Conservation (phyloP, 345 rosid species). For the Citrus sp. region DNA sequence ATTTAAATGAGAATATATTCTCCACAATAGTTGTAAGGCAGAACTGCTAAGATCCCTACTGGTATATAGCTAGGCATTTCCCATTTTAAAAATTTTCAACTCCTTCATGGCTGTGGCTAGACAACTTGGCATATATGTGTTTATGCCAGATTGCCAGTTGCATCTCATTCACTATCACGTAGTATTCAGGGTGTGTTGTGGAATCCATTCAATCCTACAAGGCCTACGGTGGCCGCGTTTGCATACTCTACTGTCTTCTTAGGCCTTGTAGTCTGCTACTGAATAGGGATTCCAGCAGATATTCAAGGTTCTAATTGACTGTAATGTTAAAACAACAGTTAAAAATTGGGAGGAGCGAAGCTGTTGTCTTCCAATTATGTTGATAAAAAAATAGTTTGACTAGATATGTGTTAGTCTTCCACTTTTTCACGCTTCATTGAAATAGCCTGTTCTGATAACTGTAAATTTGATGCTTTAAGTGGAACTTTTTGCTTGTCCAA, state of each 20-base stretch:
- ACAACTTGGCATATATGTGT: neutral
- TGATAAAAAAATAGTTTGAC: neutral
- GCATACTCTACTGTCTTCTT: neutral
- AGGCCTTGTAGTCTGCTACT: neutral
- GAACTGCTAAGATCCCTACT: neutral
- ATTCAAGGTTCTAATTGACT: slow-evolving; percentile 1
- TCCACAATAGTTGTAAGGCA: neutral
- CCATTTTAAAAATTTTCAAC: neutral
- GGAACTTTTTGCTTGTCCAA: slow-evolving; percentile 16
- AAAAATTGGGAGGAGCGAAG: neutral
- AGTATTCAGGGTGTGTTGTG: neutral
- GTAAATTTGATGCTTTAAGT: slow-evolving; percentile 21
- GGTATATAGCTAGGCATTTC: neutral
- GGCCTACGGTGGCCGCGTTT: neutral
- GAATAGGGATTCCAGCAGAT: neutral
- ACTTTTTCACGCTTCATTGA: slow-evolving; percentile 4
- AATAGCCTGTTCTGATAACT: slow-evolving; percentile 15
- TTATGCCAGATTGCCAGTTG: neutral
- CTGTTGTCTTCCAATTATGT: neutral
- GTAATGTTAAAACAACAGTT: neutral
- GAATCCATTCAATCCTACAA: neutral
- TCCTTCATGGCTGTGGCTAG: neutral
- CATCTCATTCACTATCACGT: neutral
- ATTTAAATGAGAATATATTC: neutral
- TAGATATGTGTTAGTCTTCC: neutral